phyloP scores from a whole-genome alignment of 108 stramenopile genomes.

The Mayamaea pseudoterrestris region DNA sequence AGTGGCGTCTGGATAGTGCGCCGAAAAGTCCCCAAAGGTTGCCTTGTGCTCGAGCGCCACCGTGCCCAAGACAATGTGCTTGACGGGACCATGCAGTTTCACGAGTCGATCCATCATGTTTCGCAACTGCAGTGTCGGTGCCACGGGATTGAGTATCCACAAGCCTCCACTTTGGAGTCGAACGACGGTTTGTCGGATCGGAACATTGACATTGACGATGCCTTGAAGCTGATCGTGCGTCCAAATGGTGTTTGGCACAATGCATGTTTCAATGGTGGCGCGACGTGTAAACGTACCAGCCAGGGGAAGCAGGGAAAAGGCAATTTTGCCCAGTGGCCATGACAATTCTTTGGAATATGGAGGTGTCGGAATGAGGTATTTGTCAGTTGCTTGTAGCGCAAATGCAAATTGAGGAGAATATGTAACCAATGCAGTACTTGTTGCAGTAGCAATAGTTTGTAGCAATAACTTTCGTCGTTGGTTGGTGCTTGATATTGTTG shows the following conservation, averaged over 20 bases:
- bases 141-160: constrained; percentile 82
- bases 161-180: constrained; percentile 64
- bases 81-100: constrained; percentile 60
- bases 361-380: constrained; percentile 31
- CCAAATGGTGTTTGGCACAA: constrained; percentile 62
- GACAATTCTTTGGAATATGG: constrained; percentile 15
- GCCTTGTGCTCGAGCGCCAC: constrained; percentile 90
- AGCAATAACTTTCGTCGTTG: too few relatives aligned
- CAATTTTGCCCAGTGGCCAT: constrained; percentile 79
- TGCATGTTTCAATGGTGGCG: constrained; percentile 42
- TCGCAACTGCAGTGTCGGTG: constrained; percentile 79
- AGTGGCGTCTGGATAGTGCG: constrained; percentile 61
- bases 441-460: too few relatives aligned
- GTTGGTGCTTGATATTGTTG: too few relatives aligned
- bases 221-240: constrained; percentile 88
- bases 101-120: constrained; percentile 49
- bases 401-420: too few relatives aligned
- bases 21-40: constrained; percentile 71
- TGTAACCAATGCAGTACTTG: too few relatives aligned
- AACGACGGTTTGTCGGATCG: constrained; percentile 72
- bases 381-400: neutral
- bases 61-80: constrained; percentile 80
- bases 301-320: constrained; percentile 64
- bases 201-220: constrained; percentile 89
- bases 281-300: constrained; percentile 57